Percentiles rank a stretch among this genome's conserved stretches.
Evolutionary conservation across 2,329 filamentous ascomycete species (phyloP).

Genomic region (Ascochyta clinopodiicola): DNA sequence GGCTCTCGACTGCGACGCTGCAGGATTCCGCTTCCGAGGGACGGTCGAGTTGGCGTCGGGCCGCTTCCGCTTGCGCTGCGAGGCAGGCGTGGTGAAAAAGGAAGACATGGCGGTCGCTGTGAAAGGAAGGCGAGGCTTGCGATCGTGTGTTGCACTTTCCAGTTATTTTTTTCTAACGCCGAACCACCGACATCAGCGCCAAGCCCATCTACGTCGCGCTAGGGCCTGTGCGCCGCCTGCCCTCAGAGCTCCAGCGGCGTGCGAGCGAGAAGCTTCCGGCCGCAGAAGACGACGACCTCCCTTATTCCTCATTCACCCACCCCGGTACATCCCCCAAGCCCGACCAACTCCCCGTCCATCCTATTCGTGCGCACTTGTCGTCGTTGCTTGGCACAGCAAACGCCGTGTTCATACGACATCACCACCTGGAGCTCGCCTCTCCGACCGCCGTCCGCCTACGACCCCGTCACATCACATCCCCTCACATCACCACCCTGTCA

Average conservation of each 20-base stretch:
- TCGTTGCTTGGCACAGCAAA: conserved; percentile 1
- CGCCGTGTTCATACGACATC: conserved; percentile 2
- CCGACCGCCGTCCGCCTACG: conserved; percentile 13
- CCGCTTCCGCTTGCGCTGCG: conserved; percentile 90
- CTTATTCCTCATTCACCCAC: neutral
- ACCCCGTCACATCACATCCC: conserved; percentile 6
- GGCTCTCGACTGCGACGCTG: conserved; percentile 48
- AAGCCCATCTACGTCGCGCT: conserved; percentile 24
- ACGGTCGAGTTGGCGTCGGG: conserved; percentile 55
- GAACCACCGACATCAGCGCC: conserved; percentile 17
- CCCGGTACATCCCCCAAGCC: no score
- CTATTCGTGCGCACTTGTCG: neutral
- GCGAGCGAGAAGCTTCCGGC: conserved; percentile 25
- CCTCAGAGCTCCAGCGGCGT: conserved; percentile 33
- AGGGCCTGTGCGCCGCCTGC: conserved; percentile 19
- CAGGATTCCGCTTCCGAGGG: conserved; percentile 66
- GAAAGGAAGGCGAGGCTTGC: conserved; percentile 14
- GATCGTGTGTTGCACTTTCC: neutral
- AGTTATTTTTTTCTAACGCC: conserved; percentile 37
- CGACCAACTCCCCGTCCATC: neutral
- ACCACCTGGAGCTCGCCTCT: conserved; percentile 17
- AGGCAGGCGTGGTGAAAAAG: conserved; percentile 89
- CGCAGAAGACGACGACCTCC: conserved; percentile 11
- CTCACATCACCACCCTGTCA: conserved; percentile 17
- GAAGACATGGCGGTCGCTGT: conserved; percentile 65